Percentiles rank a stretch among this genome's conserved stretches.
Conservation (phyloP, 352 stramenopile species). For the Phytophthora foliorum region DNA sequence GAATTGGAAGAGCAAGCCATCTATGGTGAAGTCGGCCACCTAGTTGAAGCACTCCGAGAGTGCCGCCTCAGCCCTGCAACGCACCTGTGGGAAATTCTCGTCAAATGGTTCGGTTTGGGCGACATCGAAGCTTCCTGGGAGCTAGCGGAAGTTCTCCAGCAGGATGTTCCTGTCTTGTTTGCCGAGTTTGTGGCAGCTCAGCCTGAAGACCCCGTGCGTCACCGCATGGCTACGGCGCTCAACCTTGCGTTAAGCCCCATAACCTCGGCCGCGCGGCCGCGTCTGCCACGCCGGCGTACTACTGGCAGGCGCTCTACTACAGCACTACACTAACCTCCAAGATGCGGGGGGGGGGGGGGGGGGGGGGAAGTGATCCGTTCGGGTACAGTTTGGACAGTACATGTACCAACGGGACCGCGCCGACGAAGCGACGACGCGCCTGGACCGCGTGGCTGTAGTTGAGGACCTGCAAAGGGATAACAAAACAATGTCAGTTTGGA, state of each 20-base stretch:
- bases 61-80: slow-evolving; percentile 6
- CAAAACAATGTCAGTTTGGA: no score
- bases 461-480: no score
- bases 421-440: no score
- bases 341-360: background rate
- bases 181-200: background rate
- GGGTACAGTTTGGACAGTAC: no score
- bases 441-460: no score
- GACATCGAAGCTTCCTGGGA: slow-evolving; percentile 16
- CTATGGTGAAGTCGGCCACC: slow-evolving; percentile 5
- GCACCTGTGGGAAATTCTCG: slow-evolving; percentile 4
- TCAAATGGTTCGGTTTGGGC: slow-evolving; percentile 17
- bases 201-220: background rate
- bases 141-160: background rate
- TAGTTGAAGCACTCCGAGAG: slow-evolving; percentile 1
- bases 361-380: background rate
- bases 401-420: no score
- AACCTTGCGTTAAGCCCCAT: background rate
- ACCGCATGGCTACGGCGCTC: background rate
- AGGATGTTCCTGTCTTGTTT: slow-evolving; percentile 13
- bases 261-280: background rate
- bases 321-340: background rate
- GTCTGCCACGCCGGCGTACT: background rate
- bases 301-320: background rate
- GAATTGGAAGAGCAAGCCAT: slow-evolving; percentile 14